A percentile compares a stretch with the other conserved stretches of the same genome.
These are phyloP conservation scores for Osmanthus fragrans DNA, from an alignment of 257 asterid species.

Conservation along the genomic window DNA sequence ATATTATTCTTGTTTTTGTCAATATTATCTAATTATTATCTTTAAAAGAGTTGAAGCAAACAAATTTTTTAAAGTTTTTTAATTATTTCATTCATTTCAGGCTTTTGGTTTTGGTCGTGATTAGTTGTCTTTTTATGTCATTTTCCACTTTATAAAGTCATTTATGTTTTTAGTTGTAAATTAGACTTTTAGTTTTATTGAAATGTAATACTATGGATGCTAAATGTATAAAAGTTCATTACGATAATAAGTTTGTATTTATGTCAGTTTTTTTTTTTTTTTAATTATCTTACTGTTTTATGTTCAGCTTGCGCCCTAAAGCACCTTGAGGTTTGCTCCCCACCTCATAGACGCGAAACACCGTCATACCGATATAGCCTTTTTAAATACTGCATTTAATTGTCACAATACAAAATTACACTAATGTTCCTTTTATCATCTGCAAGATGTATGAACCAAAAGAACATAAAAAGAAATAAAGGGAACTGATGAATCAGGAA, in stretches of 20 bases:
- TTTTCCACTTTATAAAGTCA: neutral
- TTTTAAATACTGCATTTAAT: neutral
- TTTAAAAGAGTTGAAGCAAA: neutral
- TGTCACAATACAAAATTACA: neutral
- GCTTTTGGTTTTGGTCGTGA: neutral
- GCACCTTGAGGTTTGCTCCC: neutral
- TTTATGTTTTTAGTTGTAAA: neutral
- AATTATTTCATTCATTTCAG: neutral
- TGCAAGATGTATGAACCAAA: neutral
- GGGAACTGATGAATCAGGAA: neutral
- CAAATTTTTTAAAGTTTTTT: neutral
- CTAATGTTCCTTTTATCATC: neutral
- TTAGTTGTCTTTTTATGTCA: neutral
- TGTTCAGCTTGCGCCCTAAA: too few species aligned
- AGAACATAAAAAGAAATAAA: too few species aligned
- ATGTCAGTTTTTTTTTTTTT: neutral
- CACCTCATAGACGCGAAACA: too few species aligned
- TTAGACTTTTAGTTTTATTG: neutral
- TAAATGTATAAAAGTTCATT: neutral
- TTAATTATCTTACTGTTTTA: neutral
- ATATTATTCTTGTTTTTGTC: too few species aligned
- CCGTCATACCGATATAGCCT: neutral
- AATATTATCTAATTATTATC: too few species aligned
- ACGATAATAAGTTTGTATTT: neutral
- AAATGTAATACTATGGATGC: neutral